Evolutionary conservation across 2,329 filamentous ascomycete species (phyloP).

Genomic region (Harringtonia lauricola): DNA sequence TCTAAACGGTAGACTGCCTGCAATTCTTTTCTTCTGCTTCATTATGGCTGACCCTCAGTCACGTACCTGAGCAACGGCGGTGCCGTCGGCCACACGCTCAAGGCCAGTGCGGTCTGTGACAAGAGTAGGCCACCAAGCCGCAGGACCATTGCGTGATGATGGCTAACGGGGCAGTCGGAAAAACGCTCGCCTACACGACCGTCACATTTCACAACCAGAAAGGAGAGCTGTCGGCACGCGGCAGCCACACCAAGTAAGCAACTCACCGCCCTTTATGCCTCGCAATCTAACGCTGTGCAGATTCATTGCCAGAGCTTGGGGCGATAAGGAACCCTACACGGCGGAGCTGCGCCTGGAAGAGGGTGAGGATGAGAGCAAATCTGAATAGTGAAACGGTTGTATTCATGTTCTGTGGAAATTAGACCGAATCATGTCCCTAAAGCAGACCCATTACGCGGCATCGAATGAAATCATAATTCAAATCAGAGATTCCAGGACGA

Average conservation of each 20-base stretch:
- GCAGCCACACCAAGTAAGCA: constrained; percentile 54
- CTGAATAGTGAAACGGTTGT: background rate
- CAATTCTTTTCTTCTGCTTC: too few relatives aligned
- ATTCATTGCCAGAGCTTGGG: constrained; percentile 17
- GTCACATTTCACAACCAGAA: constrained; percentile 48
- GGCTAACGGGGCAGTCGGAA: constrained; percentile 37
- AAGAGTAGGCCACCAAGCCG: too few relatives aligned
- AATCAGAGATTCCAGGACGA: too few relatives aligned
- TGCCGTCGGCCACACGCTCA: constrained; percentile 42
- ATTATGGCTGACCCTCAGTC: constrained; percentile 27
- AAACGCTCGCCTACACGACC: constrained; percentile 49
- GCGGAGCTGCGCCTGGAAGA: constrained; percentile 7
- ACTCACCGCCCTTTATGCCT: background rate
- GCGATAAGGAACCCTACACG: constrained; percentile 11
- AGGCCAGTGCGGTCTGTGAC: constrained; percentile 46
- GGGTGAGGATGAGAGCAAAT: constrained; percentile 12
- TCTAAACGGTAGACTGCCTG: constrained; percentile 37
- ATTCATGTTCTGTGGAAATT: too few relatives aligned
- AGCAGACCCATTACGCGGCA: too few relatives aligned
- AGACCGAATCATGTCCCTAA: too few relatives aligned
- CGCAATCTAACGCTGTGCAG: constrained; percentile 2
- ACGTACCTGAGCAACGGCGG: constrained; percentile 51
- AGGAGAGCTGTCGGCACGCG: constrained; percentile 48
- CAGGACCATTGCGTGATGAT: constrained; percentile 6
- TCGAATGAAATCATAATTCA: too few relatives aligned